Conservation (phyloP, 2,329 filamentous ascomycete genomes). For the Nigrograna mackinnonii region DNA sequence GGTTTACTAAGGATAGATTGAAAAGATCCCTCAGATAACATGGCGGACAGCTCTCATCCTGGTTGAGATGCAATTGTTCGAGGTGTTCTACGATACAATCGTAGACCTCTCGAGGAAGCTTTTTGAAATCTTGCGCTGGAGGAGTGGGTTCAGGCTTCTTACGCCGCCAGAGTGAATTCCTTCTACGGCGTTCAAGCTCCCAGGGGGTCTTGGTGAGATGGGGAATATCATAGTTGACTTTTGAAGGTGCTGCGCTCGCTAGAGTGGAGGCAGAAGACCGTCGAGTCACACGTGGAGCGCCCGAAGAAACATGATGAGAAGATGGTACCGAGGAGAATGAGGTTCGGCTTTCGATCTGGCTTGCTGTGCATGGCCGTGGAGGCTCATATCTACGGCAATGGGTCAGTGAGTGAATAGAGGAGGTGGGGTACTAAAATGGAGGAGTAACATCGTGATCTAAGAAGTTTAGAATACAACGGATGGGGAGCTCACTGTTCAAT, state of each 20-base stretch:
- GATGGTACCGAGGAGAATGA: too few species aligned
- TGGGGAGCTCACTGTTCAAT: too few species aligned
- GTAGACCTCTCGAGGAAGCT: conserved; percentile 58
- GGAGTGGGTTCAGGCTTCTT: conserved; percentile 16
- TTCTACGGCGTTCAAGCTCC: conserved; percentile 39
- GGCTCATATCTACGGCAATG: too few species aligned
- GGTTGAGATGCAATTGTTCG: conserved; percentile 45
- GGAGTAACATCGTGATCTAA: too few species aligned
- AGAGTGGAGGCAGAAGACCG: too few species aligned
- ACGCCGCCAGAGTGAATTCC: conserved; percentile 34
- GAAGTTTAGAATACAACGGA: too few species aligned
- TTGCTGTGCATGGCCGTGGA: conserved; percentile 7
- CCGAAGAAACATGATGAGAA: too few species aligned
- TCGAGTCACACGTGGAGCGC: too few species aligned
- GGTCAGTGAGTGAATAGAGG: too few species aligned
- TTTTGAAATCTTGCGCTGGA: conserved; percentile 44
- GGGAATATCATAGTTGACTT: conserved; percentile 13
- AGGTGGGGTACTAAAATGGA: too few species aligned
- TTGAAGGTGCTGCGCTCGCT: not conserved
- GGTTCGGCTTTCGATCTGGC: conserved; percentile 3
- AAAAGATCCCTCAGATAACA: conserved; percentile 60
- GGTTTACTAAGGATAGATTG: conserved; percentile 57
- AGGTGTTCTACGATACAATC: conserved; percentile 58
- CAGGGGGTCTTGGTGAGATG: conserved; percentile 40
- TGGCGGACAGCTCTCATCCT: conserved; percentile 49